Evolutionary conservation across 1,139 yeast genomes (phyloP).

Genomic region (Yamadazyma triangularis): DNA sequence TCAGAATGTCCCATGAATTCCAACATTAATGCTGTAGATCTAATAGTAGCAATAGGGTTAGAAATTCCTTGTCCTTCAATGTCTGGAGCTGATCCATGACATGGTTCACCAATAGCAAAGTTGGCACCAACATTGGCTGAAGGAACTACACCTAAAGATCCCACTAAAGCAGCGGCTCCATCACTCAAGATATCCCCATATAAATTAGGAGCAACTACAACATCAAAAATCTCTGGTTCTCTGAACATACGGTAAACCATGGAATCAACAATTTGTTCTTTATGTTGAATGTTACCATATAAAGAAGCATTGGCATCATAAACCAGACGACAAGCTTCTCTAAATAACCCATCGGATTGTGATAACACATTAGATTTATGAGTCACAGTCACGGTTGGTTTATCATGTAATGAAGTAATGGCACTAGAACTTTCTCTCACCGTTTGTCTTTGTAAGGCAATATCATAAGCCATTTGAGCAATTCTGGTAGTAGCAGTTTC

Average conservation of each 20-base stretch:
- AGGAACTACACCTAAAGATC: slow-evolving; percentile 97
- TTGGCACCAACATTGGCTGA: slow-evolving; percentile 95
- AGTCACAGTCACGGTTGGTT: slow-evolving; percentile 82
- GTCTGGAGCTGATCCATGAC: slow-evolving; percentile 99
- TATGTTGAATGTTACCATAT: slow-evolving; percentile 58
- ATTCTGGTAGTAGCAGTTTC: slow-evolving; percentile 83
- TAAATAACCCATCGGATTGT: slow-evolving; percentile 90
- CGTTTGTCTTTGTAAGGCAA: slow-evolving; percentile 86
- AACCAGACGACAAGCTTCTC: slow-evolving; percentile 80
- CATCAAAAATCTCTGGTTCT: slow-evolving; percentile 95
- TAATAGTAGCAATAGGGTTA: slow-evolving; percentile 95
- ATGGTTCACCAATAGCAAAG: slow-evolving; percentile 98
- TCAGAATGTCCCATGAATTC: slow-evolving; percentile 91
- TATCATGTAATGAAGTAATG: slow-evolving; percentile 32
- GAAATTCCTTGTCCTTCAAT: slow-evolving; percentile 93
- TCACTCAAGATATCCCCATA: slow-evolving; percentile 97
- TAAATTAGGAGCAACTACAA: slow-evolving; percentile 96
- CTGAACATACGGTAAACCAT: slow-evolving; percentile 99
- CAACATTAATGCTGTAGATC: slow-evolving; percentile 95
- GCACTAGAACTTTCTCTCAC: slow-evolving; percentile 61
- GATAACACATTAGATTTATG: slow-evolving; percentile 95
- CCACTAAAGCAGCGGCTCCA: slow-evolving; percentile 98
- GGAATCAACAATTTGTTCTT: slow-evolving; percentile 97
- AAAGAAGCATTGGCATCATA: slow-evolving; percentile 61
- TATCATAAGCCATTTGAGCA: slow-evolving; percentile 87